Evolutionary conservation across 805 yeast species (phyloP).

Genomic region (Debaryomyces tyrocola): DNA sequence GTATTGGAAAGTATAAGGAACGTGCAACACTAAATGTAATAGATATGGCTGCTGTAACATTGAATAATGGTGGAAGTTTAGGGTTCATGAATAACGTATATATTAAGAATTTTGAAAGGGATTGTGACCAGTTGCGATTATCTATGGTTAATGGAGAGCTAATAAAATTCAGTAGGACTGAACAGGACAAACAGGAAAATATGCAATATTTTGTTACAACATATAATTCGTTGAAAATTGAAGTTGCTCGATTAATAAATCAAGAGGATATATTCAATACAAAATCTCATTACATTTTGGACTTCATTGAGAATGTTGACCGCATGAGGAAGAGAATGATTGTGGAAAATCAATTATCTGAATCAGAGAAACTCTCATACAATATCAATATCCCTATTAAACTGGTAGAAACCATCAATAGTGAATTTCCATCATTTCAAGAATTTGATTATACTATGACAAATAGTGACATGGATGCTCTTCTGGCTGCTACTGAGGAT

Average conservation of each 20-base stretch:
- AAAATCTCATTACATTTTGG: slow-evolving; percentile 48
- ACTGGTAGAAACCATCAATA: slow-evolving; percentile 9
- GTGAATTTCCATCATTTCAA: slow-evolving; percentile 15
- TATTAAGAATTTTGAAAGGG: slow-evolving; percentile 35
- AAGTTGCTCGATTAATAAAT: slow-evolving; percentile 34
- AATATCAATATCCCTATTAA: slow-evolving; percentile 40
- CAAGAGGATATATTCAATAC: slow-evolving; percentile 1
- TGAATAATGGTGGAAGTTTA: slow-evolving; percentile 36
- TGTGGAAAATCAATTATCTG: slow-evolving; percentile 50
- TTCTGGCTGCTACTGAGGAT: slow-evolving; percentile 13
- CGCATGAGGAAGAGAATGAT: slow-evolving; percentile 65
- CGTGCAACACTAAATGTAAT: slow-evolving; percentile 18
- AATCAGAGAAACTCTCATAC: slow-evolving; percentile 44
- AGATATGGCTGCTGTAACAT: slow-evolving; percentile 33
- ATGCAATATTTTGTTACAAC: slow-evolving; percentile 45
- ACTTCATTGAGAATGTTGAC: slow-evolving; percentile 67
- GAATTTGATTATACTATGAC: slow-evolving; percentile 16
- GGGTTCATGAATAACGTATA: slow-evolving; percentile 30
- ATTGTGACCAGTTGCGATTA: slow-evolving; percentile 31
- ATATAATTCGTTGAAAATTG: slow-evolving; percentile 50
- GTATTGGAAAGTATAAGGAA: slow-evolving; percentile 19
- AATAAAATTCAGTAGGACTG: slow-evolving; percentile 49
- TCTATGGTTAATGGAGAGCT: slow-evolving; percentile 46
- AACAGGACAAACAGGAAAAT: slow-evolving; percentile 69
- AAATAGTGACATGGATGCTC: slow-evolving; percentile 23